These are phyloP conservation scores for Wickerhamiella dianesei DNA, from an alignment of 805 yeast genomes.

Conservation along the genomic window DNA sequence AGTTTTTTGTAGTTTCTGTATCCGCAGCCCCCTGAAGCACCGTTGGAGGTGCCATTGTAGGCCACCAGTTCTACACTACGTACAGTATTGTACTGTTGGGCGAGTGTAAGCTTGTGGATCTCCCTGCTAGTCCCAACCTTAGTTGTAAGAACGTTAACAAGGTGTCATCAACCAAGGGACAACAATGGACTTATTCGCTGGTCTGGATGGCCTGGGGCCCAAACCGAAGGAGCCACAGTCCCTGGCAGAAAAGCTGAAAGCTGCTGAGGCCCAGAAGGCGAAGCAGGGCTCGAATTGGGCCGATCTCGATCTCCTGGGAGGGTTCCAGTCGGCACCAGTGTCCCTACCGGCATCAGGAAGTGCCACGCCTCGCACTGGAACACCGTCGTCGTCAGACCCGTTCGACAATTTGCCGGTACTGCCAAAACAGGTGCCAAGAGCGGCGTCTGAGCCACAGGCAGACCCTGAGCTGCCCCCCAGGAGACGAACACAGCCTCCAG, in stretches of 20 bases:
- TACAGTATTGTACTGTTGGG: too few species aligned
- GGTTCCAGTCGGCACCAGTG: neutral
- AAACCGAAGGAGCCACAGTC: constrained; percentile 20
- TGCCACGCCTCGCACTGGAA: neutral
- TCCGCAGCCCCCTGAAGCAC: constrained; percentile 6
- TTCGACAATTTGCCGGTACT: constrained; percentile 1
- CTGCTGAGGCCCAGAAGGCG: constrained; percentile 8
- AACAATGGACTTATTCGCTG: constrained; percentile 23
- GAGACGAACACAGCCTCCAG: too few species aligned
- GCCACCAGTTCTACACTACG: neutral
- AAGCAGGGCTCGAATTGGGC: constrained; percentile 15
- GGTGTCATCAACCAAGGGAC: neutral
- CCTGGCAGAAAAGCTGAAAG: constrained; percentile 22
- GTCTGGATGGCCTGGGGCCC: constrained; percentile 17
- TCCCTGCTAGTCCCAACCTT: neutral
- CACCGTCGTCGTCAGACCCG: neutral
- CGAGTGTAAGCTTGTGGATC: too few species aligned
- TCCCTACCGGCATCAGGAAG: neutral
- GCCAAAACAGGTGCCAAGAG: constrained; percentile 10
- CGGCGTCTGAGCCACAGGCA: neutral
- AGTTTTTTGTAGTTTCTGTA: constrained; percentile 7
- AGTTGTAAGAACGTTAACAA: neutral
- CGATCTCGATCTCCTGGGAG: constrained; percentile 21
- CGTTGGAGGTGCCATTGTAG: constrained; percentile 14
- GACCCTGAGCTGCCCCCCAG: too few species aligned